phyloP scores from a whole-genome alignment of 129 eudicot genomes.

The Mikania micrantha region DNA sequence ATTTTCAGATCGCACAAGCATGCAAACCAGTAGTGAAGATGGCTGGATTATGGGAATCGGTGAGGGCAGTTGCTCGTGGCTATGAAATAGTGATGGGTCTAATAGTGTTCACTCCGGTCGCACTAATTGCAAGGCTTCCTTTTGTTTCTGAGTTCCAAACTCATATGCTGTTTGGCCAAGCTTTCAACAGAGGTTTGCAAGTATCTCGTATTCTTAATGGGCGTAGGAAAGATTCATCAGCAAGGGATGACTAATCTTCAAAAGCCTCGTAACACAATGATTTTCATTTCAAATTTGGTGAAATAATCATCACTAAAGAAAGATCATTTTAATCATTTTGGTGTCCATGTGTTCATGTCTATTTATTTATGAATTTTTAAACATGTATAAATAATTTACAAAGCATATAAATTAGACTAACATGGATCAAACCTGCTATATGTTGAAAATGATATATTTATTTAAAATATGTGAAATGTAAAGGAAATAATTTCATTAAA shows the following conservation, averaged over 20 bases:
- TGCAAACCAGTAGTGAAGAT: constrained; percentile 56
- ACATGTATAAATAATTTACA: too few relatives aligned
- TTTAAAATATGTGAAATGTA: too few relatives aligned
- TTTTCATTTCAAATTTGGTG: neutral
- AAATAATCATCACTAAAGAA: neutral
- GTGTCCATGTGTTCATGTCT: neutral
- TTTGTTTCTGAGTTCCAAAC: constrained; percentile 92
- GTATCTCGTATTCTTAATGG: constrained; percentile 95
- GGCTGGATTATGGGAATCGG: constrained; percentile 78
- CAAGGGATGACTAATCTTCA: constrained; percentile 27
- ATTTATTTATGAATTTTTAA: too few relatives aligned
- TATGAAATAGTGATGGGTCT: constrained; percentile 82
- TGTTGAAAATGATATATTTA: too few relatives aligned
- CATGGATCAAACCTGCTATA: too few relatives aligned
- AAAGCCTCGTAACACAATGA: neutral
- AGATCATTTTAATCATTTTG: neutral
- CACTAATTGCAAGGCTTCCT: constrained; percentile 92
- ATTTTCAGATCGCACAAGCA: constrained; percentile 82
- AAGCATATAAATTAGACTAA: too few relatives aligned
- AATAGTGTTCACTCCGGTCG: constrained; percentile 83
- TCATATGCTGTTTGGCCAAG: constrained; percentile 90
- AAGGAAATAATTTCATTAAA: too few relatives aligned
- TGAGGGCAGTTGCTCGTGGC: constrained; percentile 72
- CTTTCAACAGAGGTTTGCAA: constrained; percentile 92
- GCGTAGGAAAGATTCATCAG: constrained; percentile 65